Evolutionary conservation across 2,329 filamentous ascomycete species (phyloP).

Genomic region (Colletotrichum cordylinicola): DNA sequence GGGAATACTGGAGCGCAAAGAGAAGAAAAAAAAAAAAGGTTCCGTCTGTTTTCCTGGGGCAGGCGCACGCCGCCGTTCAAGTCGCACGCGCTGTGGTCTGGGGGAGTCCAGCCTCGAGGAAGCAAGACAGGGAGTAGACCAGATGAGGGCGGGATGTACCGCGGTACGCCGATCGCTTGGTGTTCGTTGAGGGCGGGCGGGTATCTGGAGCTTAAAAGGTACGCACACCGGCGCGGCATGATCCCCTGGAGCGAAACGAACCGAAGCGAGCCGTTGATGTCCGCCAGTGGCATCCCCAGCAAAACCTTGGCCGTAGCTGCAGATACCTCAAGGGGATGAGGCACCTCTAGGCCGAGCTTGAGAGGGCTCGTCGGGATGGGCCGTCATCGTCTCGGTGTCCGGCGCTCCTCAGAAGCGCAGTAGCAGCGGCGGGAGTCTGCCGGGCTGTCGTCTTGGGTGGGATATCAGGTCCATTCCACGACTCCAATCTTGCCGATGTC

Average conservation of each 20-base stretch:
- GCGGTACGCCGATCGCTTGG: background rate
- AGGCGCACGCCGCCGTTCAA: constrained; percentile 11
- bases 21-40: background rate
- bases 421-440: background rate
- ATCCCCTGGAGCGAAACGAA: constrained; percentile 13
- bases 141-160: background rate
- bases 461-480: background rate
- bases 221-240: background rate
- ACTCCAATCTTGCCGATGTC: background rate
- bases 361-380: background rate
- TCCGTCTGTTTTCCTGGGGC: background rate
- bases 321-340: background rate
- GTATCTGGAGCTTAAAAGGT: background rate
- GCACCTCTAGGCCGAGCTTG: background rate
- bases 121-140: constrained; percentile 13
- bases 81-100: constrained; percentile 1
- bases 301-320: background rate
- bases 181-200: background rate
- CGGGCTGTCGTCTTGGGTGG: background rate
- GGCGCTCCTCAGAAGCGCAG: background rate
- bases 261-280: constrained; percentile 20
- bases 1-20: background rate
- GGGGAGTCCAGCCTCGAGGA: constrained; percentile 5
- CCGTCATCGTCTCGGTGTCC: background rate
- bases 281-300: constrained; percentile 2